Percentiles rank a stretch among this genome's conserved stretches.
phyloP scores from a whole-genome alignment of 441 rosid species.

The Lepidium campestre region DNA sequence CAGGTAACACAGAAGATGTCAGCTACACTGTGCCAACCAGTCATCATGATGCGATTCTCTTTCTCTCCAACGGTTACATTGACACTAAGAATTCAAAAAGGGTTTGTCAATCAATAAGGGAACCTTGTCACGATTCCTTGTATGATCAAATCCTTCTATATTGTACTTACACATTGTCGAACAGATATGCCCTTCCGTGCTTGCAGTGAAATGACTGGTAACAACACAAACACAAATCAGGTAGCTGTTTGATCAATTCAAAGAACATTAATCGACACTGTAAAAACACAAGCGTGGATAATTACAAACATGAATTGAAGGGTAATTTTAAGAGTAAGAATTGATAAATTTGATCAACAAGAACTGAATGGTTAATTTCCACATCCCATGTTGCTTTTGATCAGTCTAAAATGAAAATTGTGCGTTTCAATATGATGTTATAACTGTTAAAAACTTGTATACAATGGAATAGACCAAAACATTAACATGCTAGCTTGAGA shows the following conservation, averaged over 20 bases:
- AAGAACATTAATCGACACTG: not conserved
- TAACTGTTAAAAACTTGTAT: not conserved
- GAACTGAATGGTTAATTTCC: not conserved
- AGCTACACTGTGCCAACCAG: constrained; percentile 76
- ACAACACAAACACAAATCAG: constrained; percentile 22
- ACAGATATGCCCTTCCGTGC: constrained; percentile 77
- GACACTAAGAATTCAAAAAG: constrained; percentile 34
- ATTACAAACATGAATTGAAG: not conserved
- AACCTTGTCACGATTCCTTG: not conserved
- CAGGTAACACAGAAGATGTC: constrained; percentile 80
- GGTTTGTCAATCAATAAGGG: not conserved
- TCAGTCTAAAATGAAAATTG: not conserved
- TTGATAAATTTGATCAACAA: not conserved
- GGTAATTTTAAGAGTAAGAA: not conserved
- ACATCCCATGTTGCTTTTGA: not conserved
- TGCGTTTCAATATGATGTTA: not conserved
- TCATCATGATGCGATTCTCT: constrained; percentile 72
- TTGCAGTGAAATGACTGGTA: constrained; percentile 68
- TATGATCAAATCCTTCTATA: not conserved
- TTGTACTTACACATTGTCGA: constrained; percentile 62
- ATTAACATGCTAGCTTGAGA: not conserved
- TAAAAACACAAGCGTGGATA: not conserved
- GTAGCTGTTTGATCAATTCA: not conserved
- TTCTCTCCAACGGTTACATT: constrained; percentile 55
- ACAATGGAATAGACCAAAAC: not conserved